Evolutionary conservation across 2,329 filamentous ascomycete genomes (phyloP).

Genomic region (Arachnomyces sp.): DNA sequence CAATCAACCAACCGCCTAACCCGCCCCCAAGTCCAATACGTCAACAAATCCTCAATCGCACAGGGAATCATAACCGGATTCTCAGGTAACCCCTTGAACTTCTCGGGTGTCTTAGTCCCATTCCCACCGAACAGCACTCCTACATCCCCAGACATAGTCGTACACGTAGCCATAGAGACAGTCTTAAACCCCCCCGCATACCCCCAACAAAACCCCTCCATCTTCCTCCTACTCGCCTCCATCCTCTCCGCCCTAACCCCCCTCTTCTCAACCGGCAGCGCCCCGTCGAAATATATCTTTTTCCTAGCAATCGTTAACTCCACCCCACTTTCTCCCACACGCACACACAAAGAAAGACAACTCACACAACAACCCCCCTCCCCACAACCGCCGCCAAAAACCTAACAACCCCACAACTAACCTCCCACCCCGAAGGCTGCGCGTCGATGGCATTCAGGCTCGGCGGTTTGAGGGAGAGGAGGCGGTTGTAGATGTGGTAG

Average conservation of each 20-base stretch:
- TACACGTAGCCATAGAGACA: conserved; percentile 5
- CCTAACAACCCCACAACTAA: conserved; percentile 51
- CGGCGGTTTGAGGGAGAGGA: conserved; percentile 35
- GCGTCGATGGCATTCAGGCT: conserved; percentile 43
- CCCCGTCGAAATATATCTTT: conserved; percentile 79
- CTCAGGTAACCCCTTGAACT: conserved; percentile 37
- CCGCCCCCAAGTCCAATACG: conserved; percentile 29
- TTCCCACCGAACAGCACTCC: no score
- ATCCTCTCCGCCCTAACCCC: conserved; percentile 55
- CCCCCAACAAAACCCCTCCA: conserved; percentile 45
- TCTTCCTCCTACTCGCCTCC: conserved; percentile 48
- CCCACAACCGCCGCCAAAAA: conserved; percentile 57
- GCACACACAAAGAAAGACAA: conserved; percentile 12
- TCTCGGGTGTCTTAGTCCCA: conserved; percentile 12
- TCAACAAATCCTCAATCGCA: conserved; percentile 62
- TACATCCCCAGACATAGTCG: no score
- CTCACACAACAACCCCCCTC: conserved; percentile 57
- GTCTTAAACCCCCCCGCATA: conserved; percentile 21
- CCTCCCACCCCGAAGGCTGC: conserved; percentile 55
- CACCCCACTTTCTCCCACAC: no score
- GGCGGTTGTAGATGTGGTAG: conserved; percentile 60
- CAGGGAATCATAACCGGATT: conserved; percentile 70
- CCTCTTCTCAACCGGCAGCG: conserved; percentile 61
- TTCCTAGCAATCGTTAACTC: conserved; percentile 36
- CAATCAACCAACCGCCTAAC: conserved; percentile 15